Evolutionary conservation across 2,329 filamentous ascomycete species (phyloP), one percentile per base, ranked within the genome.

Genomic region (Tolypocladium tundrense): DNA sequence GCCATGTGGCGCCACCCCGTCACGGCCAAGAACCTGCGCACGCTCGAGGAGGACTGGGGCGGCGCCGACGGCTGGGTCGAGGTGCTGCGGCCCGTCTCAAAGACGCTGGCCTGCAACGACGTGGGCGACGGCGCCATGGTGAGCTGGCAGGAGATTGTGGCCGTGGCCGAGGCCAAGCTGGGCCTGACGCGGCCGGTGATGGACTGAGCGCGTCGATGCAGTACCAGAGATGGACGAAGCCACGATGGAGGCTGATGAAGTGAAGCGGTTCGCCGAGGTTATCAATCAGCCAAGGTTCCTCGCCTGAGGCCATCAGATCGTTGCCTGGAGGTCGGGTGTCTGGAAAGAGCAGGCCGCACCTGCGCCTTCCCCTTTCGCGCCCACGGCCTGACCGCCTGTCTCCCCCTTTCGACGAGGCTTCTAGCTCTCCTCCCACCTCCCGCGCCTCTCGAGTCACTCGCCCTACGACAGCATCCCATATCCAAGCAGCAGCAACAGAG

Each of bases 1-100:
- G 85, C 87, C 4, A 96, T 96, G 92, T 96, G 89, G 88, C 77
- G 79, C 57, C 91, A 97, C 69, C 92, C 91, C 2, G 76, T 96
- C 52, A 96, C 92, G 1, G 79, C 74, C 54, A 84, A 82, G 61
- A 90, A 96, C 62, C 73, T 96, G 42, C 75, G 75, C 45, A 76
- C 88, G 0, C 74, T 97, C 53, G 80, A 86, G 61, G 81, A 88
- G 53, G 88, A 91, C 59, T 96, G 91, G 91, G 87, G 86, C 7
- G 74, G 72, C 1, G 63, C 70, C 24, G 68, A 69, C 27, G 68
- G 73, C 51, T 75, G 71, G 72, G 76, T 94, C 62, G 85, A 90
- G 66, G 83, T 96, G 21, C 68, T 95, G 61, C 73, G 77, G 55
- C 90, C 92, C 0, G 80, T 88, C 64, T 81, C 87, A 65, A 96